These are phyloP conservation scores for Phalaenopsis hybrid DNA, from an alignment of 116 monocot genomes.

Conservation along the genomic window DNA sequence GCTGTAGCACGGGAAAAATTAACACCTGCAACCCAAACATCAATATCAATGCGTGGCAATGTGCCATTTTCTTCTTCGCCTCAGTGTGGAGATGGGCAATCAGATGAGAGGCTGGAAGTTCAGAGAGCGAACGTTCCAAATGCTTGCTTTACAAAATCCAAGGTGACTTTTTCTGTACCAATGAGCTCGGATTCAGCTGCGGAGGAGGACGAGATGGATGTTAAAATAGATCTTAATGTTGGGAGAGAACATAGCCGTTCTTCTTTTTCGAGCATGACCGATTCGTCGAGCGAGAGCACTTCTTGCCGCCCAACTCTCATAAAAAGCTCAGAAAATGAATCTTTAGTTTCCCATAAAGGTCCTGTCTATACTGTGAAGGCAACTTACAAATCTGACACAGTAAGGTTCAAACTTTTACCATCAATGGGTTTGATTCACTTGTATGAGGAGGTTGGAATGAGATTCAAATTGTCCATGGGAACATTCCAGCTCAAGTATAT, in stretches of 20 bases:
- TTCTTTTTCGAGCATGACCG: slow-evolving; percentile 58
- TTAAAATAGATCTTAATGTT: slow-evolving; percentile 3
- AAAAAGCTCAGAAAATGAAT: slow-evolving; percentile 15
- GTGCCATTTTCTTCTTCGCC: slow-evolving; percentile 13
- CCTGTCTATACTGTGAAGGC: slow-evolving; percentile 60
- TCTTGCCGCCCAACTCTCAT: slow-evolving; percentile 46
- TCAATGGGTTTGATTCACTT: slow-evolving; percentile 42
- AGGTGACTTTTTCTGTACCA: background rate
- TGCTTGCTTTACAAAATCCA: background rate
- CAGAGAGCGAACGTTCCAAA: background rate
- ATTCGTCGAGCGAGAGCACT: slow-evolving; percentile 66
- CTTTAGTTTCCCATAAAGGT: background rate
- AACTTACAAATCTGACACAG: slow-evolving; percentile 57
- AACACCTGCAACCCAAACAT: too few relatives aligned
- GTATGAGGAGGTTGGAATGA: slow-evolving; percentile 51
- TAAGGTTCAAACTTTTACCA: slow-evolving; percentile 69
- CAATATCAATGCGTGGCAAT: background rate
- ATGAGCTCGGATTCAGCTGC: slow-evolving; percentile 13
- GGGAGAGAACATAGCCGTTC: slow-evolving; percentile 15
- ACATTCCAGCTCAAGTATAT: slow-evolving; percentile 76
- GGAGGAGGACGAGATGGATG: slow-evolving; percentile 12
- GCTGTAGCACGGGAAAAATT: slow-evolving; percentile 35
- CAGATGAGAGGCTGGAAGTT: slow-evolving; percentile 17
- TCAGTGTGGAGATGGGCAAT: background rate
- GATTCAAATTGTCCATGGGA: slow-evolving; percentile 47